Percentiles rank a stretch among this genome's conserved stretches.
Conservation (phyloP, 495 filamentous ascomycete genomes). For the Tirmania nivea region DNA sequence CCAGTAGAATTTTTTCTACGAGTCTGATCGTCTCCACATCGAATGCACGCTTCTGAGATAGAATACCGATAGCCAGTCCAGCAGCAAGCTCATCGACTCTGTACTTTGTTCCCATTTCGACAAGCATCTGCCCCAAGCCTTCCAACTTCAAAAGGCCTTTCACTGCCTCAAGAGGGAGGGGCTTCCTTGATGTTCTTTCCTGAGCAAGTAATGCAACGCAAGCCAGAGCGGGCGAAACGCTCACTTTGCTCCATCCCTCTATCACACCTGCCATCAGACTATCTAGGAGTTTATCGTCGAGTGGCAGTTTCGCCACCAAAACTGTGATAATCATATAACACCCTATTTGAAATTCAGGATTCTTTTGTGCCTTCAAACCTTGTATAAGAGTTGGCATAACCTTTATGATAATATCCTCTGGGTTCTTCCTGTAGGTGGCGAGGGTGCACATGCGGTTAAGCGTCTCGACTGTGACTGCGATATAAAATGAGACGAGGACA, state of each 20-base stretch:
- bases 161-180: slow-evolving; percentile 42
- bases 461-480: slow-evolving; percentile 57
- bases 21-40: slow-evolving; percentile 33
- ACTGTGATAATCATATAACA: slow-evolving; percentile 80
- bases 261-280: slow-evolving; percentile 73
- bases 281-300: slow-evolving; percentile 52
- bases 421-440: slow-evolving; percentile 45
- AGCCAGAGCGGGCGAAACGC: slow-evolving; percentile 47
- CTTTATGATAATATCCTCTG: slow-evolving; percentile 53
- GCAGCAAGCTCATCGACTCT: slow-evolving; percentile 50
- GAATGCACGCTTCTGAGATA: slow-evolving; percentile 41
- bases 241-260: slow-evolving; percentile 49
- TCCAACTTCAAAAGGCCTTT: slow-evolving; percentile 45
- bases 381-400: slow-evolving; percentile 57
- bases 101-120: slow-evolving; percentile 40
- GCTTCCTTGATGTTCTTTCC: slow-evolving; percentile 28
- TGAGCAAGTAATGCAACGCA: slow-evolving; percentile 64
- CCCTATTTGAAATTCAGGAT: slow-evolving; percentile 54
- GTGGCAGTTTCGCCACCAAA: slow-evolving; percentile 53
- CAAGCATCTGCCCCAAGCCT: slow-evolving; percentile 33
- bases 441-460: slow-evolving; percentile 57
- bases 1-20: slow-evolving; percentile 38
- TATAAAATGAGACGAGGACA: slow-evolving; percentile 68
- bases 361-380: slow-evolving; percentile 46
- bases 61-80: slow-evolving; percentile 43